Evolutionary conservation across 2,329 filamentous ascomycete species (phyloP).

Genomic region (Madurella mycetomatis): DNA sequence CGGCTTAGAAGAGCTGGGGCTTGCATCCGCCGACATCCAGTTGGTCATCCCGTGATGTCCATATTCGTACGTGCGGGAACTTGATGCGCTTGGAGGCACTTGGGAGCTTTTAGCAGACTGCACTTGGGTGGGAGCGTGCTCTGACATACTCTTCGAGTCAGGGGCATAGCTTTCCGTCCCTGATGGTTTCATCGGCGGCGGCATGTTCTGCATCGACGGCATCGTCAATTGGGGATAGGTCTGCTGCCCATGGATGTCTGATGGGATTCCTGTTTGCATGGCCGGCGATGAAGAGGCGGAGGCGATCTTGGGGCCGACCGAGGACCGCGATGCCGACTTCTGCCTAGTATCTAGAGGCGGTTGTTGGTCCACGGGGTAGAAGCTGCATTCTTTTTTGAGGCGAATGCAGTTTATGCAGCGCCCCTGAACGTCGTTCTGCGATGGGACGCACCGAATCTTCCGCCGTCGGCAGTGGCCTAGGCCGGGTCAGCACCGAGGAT

Average conservation of each 20-base stretch:
- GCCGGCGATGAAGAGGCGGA: conserved; percentile 49
- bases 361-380: conserved; percentile 80
- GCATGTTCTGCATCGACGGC: conserved; percentile 43
- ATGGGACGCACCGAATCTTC: conserved; percentile 86
- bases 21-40: conserved; percentile 45
- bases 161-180: conserved; percentile 36
- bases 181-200: conserved; percentile 39
- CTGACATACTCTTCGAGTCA: conserved; percentile 42
- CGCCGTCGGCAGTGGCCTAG: conserved; percentile 84
- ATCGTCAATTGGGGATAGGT: conserved; percentile 42
- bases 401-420: conserved; percentile 91
- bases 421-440: conserved; percentile 65
- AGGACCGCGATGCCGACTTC: conserved; percentile 38
- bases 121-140: not conserved
- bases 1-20: conserved; percentile 39
- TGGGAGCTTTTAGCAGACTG: conserved; percentile 24
- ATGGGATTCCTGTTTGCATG: conserved; percentile 38
- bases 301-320: conserved; percentile 36
- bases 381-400: conserved; percentile 90
- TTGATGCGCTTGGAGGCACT: conserved; percentile 36
- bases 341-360: conserved; percentile 45
- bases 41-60: conserved; percentile 35
- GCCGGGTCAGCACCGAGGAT: conserved; percentile 9
- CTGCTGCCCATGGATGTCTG: conserved; percentile 38
- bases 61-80: conserved; percentile 37